Evolutionary conservation across 2,329 filamentous ascomycete species (phyloP), one percentile per base, ranked within the genome.

Genomic region (Botrytis galanthina): DNA sequence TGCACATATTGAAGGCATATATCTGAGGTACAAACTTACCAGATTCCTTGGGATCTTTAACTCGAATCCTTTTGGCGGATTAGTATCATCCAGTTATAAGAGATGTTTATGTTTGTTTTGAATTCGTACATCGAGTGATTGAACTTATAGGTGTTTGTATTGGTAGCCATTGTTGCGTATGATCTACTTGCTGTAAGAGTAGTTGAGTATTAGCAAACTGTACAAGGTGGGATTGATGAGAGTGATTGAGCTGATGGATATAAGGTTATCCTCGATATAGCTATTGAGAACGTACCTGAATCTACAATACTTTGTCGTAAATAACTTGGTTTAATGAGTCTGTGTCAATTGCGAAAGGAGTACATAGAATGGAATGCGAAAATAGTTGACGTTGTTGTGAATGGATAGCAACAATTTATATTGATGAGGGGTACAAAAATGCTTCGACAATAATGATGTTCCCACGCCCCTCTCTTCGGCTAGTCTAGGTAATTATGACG

Each of bases 41-140:
- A 57, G 92, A 94, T 81, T 87, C 89, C 84, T 95, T 91, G 18
- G 95, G 95, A 84, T 99, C 94, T 84, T 98, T 98, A 81, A 98
- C 92, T 82, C 95, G 92, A 82, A 97, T 87, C 93, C 93, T 96
- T 76, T 14, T 8, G 42, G 46, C 71, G 73, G n/a, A 74, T 75
- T 63, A 75, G 75, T 74, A 51, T 39, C 12, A 73, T 74, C 48
- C 48, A n/a, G 73, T 74, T 71, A 75, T 22, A 10, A 44, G 14
- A 37, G 3, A 3, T 32, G 20, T 26, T 57, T 3, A 51, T 64
- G 16, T 44, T n/a, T 14, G 9, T 8, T 61, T 20, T 37, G 32
- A 0, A 29, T 6, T 73, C 87, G 81, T 81, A 90, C 95, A 98
- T 98, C 73, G 93, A 92, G 86, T 96, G 93, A 84, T 96, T 95